phyloP scores from a whole-genome alignment of 345 rosid species.

The Kernera saxatilis region DNA sequence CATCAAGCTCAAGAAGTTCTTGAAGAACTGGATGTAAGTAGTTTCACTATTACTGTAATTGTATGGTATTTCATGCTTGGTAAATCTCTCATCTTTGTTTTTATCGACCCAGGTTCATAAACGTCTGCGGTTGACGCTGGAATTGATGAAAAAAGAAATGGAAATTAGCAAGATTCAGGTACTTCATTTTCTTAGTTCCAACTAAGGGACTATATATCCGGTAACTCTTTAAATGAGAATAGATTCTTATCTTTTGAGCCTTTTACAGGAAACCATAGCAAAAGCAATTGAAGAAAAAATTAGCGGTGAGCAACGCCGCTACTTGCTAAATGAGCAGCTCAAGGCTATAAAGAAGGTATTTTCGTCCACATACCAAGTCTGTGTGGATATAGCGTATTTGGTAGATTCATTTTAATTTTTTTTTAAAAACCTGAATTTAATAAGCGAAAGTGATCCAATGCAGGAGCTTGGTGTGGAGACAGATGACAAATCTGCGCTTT shows the following conservation, averaged over 20 bases:
- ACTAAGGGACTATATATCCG: not conserved
- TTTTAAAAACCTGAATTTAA: too few relatives aligned
- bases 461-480: conserved; percentile 99
- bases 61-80: not conserved
- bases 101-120: conserved; percentile 57
- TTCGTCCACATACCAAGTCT: not conserved
- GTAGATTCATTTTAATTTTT: conserved; percentile 2
- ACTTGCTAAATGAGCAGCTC: conserved; percentile 94
- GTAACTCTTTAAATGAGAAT: not conserved
- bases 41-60: not conserved
- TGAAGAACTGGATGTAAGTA: conserved; percentile 96
- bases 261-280: conserved; percentile 79
- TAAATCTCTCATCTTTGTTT: conserved; percentile 10
- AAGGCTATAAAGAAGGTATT: conserved; percentile 97
- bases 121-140: conserved; percentile 80
- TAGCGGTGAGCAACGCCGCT: conserved; percentile 97
- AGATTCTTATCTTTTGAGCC: conserved; percentile 12
- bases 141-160: conserved; percentile 91
- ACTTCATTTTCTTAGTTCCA: conserved; percentile 1
- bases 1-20: conserved; percentile 83
- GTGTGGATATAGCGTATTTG: conserved; percentile 6
- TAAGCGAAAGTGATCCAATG: conserved; percentile 18
- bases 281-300: conserved; percentile 99
- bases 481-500: conserved; percentile 97
- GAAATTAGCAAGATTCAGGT: conserved; percentile 99